A percentile compares a stretch with the other conserved stretches of the same genome.
Evolutionary conservation across 805 yeast species (phyloP).

Genomic region (Monosporozyma yasuniensis): DNA sequence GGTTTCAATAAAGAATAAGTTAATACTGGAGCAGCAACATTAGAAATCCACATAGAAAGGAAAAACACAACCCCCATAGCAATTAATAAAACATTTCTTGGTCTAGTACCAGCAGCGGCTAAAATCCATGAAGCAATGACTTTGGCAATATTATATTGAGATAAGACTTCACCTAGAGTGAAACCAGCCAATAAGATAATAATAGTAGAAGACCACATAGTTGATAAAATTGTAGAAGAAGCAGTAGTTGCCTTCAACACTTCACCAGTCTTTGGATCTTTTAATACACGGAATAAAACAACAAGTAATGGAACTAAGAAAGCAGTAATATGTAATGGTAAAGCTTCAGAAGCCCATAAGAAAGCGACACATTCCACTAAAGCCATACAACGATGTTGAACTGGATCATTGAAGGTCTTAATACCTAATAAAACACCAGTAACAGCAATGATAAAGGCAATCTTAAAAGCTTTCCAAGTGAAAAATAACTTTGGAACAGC

Average conservation of each 20-base stretch:
- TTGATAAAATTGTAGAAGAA: constrained; percentile 53
- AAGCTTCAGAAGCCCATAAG: constrained; percentile 92
- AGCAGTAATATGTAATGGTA: constrained; percentile 87
- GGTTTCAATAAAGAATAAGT: constrained; percentile 86
- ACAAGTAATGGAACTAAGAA: constrained; percentile 72
- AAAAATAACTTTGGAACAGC: constrained; percentile 41
- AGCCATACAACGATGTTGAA: constrained; percentile 58
- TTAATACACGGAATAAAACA: constrained; percentile 59
- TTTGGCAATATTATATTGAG: constrained; percentile 84
- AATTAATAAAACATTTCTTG: constrained; percentile 63
- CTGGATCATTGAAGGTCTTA: constrained; percentile 52
- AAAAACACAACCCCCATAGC: constrained; percentile 81
- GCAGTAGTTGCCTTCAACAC: constrained; percentile 61
- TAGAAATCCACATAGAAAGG: constrained; percentile 90
- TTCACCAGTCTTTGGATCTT: constrained; percentile 38
- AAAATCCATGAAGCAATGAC: constrained; percentile 80
- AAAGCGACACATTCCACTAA: constrained; percentile 55
- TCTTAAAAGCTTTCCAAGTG: constrained; percentile 41
- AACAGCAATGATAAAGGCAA: constrained; percentile 39
- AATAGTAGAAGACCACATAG: constrained; percentile 94
- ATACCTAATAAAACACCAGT: constrained; percentile 49
- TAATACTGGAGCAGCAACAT: constrained; percentile 93
- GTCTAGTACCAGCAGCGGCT: constrained; percentile 73
- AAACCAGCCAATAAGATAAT: constrained; percentile 88
- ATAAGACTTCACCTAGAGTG: constrained; percentile 85